phyloP scores from a whole-genome alignment of 164 flowering plant species.

The Berberis vulgaris region DNA sequence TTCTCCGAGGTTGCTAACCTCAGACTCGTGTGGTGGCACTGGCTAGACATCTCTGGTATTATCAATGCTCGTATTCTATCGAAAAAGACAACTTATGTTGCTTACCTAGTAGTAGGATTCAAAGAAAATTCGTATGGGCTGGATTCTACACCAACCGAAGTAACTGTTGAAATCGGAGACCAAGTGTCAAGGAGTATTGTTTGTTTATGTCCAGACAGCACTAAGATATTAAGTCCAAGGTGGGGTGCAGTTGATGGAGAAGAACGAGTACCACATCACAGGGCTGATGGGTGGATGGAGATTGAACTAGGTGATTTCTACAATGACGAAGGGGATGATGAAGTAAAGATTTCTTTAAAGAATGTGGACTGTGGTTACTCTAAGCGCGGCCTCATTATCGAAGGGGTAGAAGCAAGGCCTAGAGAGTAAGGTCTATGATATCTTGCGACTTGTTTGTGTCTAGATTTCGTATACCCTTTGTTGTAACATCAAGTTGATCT shows the following conservation, averaged over 20 bases:
- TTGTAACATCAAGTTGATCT: no score
- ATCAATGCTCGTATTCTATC: slow-evolving; percentile 33
- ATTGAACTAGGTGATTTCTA: slow-evolving; percentile 40
- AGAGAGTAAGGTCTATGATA: slow-evolving; percentile 4
- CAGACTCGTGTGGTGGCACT: slow-evolving; percentile 4
- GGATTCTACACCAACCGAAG: slow-evolving; percentile 29
- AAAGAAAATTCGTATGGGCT: slow-evolving; percentile 37
- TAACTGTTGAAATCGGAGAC: slow-evolving; percentile 24
- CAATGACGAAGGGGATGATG: slow-evolving; percentile 13
- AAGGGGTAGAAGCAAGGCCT: slow-evolving; percentile 64
- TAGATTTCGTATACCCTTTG: neutral
- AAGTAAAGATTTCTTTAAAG: slow-evolving; percentile 30
- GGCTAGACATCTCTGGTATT: slow-evolving; percentile 41
- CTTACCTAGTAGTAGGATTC: slow-evolving; percentile 36
- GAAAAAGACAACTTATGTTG: slow-evolving; percentile 36
- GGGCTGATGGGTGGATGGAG: slow-evolving; percentile 44
- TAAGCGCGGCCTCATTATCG: slow-evolving; percentile 48
- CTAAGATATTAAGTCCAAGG: no score
- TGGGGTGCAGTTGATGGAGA: neutral
- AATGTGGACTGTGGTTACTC: slow-evolving; percentile 28
- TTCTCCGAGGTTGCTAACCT: neutral
- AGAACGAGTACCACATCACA: slow-evolving; percentile 5
- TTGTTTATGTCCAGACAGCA: no score
- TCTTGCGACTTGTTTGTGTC: neutral
- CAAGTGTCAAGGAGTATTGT: slow-evolving; percentile 4